Base-by-base conservation (phyloP, 2,329 filamentous ascomycete species). In the Nemania sp. region DNA sequence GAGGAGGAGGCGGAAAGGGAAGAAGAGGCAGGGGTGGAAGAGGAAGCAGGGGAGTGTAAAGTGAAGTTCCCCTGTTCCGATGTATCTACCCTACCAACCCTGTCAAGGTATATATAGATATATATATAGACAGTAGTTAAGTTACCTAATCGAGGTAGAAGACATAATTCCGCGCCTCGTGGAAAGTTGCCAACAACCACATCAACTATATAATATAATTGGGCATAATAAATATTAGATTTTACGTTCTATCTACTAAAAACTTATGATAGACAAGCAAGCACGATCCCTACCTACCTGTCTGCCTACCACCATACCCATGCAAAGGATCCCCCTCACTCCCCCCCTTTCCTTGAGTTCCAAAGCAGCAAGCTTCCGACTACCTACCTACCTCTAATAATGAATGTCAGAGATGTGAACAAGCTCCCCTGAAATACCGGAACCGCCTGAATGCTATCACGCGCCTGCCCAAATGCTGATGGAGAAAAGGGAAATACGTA, bases 401-500 rank as follows among this genome's bases (percentile, higher is more conserved):
- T 13, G 20, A 25, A 35, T 53, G n/a, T 52, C 40, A 21, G 39
- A 40, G 34, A 56, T 46, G 20, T 9, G 20, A 43, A 29, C 25
- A 17, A 40, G 50, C 25, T 55, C 25, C 40, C 47, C 54, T 39
- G 18, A 55, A 61, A 51, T 47, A 55, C 62, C 59, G 29, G 50
- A 54, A 50, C 55, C 55, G 48, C 46, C 55, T 55, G 59, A 57
- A 64, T 64, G 59, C 59, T 62, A 54, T 59, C 60, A 57, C 63
- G 63, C 63, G 63, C 63, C 63, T 59, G 55, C 63, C 63, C 63
- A 63, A 63, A 65, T 65, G 60, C 63, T 60, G 48, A 54, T 39
- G 34, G 45, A 59, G 40, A 51, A 51, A 57, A 59, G 40, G 25
- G 46, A 55, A 47, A 46, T 34, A 51, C 49, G 42, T 40, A 54